A percentile compares a stretch with the other conserved stretches of the same genome.
Evolutionary conservation across 805 yeast genomes (phyloP).

Genomic region (Ogataea chonburiensis): DNA sequence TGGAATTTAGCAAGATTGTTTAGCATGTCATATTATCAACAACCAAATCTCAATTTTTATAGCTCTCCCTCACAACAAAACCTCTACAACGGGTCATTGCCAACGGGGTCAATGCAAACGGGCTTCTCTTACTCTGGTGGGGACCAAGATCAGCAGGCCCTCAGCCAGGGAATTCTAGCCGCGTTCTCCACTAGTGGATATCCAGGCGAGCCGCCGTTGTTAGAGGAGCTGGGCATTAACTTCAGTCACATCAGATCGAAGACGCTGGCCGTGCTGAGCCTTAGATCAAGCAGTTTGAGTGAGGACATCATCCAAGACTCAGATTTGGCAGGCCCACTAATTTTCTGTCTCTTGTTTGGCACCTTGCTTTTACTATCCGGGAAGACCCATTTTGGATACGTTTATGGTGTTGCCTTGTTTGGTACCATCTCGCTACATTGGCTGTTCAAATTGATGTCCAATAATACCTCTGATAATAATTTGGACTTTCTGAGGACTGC

Average conservation of each 20-base stretch:
- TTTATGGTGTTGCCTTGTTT: conserved; percentile 91
- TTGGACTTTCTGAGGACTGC: conserved; percentile 71
- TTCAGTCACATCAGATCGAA: conserved; percentile 82
- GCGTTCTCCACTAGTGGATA: conserved; percentile 94
- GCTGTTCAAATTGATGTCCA: conserved; percentile 85
- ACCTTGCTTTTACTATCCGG: conserved; percentile 80
- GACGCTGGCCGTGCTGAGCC: conserved; percentile 83
- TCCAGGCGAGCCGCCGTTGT: conserved; percentile 88
- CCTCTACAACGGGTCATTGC: conserved; percentile 22
- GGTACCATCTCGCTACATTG: conserved; percentile 85
- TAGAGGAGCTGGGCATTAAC: conserved; percentile 92
- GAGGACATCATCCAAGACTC: conserved; percentile 82
- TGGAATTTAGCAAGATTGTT: conserved; percentile 2
- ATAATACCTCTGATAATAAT: conserved; percentile 37
- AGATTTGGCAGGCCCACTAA: conserved; percentile 92
- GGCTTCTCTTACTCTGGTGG: conserved; percentile 25
- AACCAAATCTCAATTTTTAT: conserved; percentile 23
- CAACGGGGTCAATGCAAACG: conserved; percentile 33
- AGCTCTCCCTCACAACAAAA: conserved; percentile 12
- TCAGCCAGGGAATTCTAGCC: conserved; percentile 78
- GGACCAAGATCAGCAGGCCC: conserved; percentile 36
- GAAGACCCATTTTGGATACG: conserved; percentile 93
- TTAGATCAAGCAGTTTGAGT: conserved; percentile 55
- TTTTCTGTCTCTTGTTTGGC: conserved; percentile 87
- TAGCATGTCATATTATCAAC: conserved; percentile 38